A percentile compares a stretch with the other conserved stretches of the same genome.
Evolutionary conservation across 2,329 filamentous ascomycete species (phyloP).

Genomic region (Hypomyces perniciosus): DNA sequence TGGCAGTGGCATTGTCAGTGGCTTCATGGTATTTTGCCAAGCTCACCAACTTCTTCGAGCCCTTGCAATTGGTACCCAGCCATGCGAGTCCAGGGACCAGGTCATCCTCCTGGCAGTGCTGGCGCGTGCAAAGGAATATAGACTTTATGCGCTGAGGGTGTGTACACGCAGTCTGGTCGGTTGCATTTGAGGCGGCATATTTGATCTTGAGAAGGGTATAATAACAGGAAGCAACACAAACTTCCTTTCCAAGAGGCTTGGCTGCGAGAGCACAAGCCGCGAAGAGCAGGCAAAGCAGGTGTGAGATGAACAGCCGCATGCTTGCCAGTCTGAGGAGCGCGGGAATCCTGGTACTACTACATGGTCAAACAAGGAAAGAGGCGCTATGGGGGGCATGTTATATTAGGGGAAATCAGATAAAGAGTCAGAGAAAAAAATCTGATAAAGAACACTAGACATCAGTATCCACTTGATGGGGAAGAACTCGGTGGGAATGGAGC

Average conservation of each 20-base stretch:
- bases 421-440: too few species aligned
- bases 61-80: conserved; percentile 16
- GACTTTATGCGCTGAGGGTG: conserved; percentile 16
- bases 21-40: conserved; percentile 8
- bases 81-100: conserved; percentile 13
- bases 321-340: background rate
- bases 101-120: conserved; percentile 14
- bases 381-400: too few species aligned
- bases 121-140: conserved; percentile 15
- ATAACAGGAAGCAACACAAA: conserved; percentile 18
- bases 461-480: too few species aligned
- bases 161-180: conserved; percentile 14
- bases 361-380: background rate
- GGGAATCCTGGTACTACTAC: background rate
- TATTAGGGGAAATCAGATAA: too few species aligned
- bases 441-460: too few species aligned
- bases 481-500: too few species aligned
- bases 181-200: conserved; percentile 11
- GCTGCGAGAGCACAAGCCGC: conserved; percentile 10
- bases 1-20: conserved; percentile 11
- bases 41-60: conserved; percentile 14
- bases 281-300: conserved; percentile 8
- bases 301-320: conserved; percentile 7
- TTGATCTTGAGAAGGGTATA: conserved; percentile 15
- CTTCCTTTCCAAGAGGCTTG: conserved; percentile 16